Base-by-base conservation (phyloP, 2,329 filamentous ascomycete species). In the Epichloe glyceriae region DNA sequence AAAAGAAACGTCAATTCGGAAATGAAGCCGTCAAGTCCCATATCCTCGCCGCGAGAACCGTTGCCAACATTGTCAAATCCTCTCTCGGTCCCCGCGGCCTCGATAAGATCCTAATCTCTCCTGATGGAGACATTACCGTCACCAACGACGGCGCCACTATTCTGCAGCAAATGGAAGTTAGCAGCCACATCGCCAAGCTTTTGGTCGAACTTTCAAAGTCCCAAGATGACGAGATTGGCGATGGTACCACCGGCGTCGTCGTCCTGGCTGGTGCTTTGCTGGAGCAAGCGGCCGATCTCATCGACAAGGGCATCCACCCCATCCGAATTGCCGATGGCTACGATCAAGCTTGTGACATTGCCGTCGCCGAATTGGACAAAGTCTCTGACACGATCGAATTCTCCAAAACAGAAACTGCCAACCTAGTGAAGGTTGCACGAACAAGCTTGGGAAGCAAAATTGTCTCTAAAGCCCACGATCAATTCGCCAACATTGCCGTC, bases 141-240 rank as follows among this genome's bases (percentile, higher is more conserved):
- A 98, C 93, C 60, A 98, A 98, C 74, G 93, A 98, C 73, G 93
- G 93, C 63, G 94, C 94, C 50, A 98, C 93, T 44, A 98, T 98
- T 62, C 76, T 98, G 59, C 85, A 88, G 62, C 89, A 95, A 79
- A 98, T 98, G 93, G 93, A 98, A 74, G 91, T 98, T 60, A 87
- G 88, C 60, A 97, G 98, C 77, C 91, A 97, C 70, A 89, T 98
- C 55, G 93, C 93, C 55, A 97, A 97, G 74, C 78, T 98, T 48
- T 75, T 98, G 53, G 93, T 98, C 47, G 91, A 96, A 67, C 83
- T 98, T 40, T 97, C 93, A 57, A 96, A 95, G 74, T 97, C 93
- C 39, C 93, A 98, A 69, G 93, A 98, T 64, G 91, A 97, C 61
- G 93, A 98, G 73, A 98, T 98, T 63, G 93, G 93, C 64, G 93